phyloP scores from a whole-genome alignment of 2,329 filamentous ascomycete species.

The Colletotrichum orbiculare region DNA sequence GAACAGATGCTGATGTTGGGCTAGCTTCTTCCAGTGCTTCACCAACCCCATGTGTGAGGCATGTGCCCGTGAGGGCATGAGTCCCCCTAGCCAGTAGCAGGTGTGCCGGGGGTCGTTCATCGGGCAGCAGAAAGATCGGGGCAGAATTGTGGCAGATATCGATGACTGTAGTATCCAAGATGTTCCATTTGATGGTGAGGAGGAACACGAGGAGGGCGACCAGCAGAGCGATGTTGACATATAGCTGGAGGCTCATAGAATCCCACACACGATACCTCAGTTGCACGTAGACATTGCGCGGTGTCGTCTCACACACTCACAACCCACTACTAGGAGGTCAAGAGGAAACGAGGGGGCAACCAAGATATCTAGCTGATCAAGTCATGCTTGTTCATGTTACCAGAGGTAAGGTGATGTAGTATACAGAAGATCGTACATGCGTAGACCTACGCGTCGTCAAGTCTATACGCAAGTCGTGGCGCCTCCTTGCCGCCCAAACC shows the following conservation, averaged over 20 bases:
- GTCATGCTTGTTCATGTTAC: slow-evolving; percentile 12
- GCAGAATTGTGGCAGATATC: no score
- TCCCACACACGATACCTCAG: no score
- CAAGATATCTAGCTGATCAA: slow-evolving; percentile 2
- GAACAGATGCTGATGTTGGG: slow-evolving; percentile 1
- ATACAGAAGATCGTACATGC: slow-evolving; percentile 37
- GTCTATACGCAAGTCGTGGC: slow-evolving; percentile 37
- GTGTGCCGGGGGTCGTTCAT: no score
- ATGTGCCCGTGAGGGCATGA: slow-evolving; percentile 25
- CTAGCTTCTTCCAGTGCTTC: slow-evolving; percentile 49
- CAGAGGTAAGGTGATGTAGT: slow-evolving; percentile 34
- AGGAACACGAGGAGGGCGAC: no score
- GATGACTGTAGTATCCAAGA: no score
- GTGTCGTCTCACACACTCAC: not conserved
- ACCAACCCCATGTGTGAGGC: slow-evolving; percentile 46
- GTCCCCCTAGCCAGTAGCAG: not conserved
- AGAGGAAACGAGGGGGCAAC: slow-evolving; percentile 4
- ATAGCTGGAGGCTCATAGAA: no score
- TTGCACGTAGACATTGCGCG: no score
- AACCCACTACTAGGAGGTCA: slow-evolving; percentile 1
- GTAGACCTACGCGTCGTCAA: slow-evolving; percentile 33
- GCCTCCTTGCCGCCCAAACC: slow-evolving; percentile 28
- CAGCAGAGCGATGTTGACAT: no score
- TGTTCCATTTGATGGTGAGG: no score
- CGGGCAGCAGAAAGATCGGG: no score